These are phyloP conservation scores for Sugiyamaella valdiviana DNA, from an alignment of 805 yeast species.

Conservation along the genomic window DNA sequence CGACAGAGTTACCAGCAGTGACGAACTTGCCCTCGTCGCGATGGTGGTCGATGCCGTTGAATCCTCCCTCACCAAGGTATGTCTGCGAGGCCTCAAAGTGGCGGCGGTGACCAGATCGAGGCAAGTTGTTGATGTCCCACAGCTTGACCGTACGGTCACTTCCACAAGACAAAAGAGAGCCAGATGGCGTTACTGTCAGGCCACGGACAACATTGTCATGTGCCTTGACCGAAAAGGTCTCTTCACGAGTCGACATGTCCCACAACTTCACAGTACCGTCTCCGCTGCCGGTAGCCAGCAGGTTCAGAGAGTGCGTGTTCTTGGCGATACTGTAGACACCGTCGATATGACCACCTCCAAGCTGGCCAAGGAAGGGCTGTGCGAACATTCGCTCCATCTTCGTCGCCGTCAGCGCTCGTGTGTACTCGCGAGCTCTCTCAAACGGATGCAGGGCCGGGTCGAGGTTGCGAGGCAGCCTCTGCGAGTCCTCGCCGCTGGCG, in stretches of 20 bases:
- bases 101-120: conserved; percentile 17
- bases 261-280: conserved; percentile 94
- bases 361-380: conserved; percentile 90
- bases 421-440: conserved; percentile 94
- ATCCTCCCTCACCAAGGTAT: conserved; percentile 75
- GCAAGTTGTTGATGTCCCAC: conserved; percentile 59
- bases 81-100: conserved; percentile 64
- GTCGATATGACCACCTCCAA: conserved; percentile 92
- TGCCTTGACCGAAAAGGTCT: conserved; percentile 71
- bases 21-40: conserved; percentile 66
- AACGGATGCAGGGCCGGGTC: conserved; percentile 95
- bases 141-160: conserved; percentile 83
- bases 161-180: conserved; percentile 73
- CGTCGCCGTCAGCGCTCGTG: conserved; percentile 90
- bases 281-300: conserved; percentile 86
- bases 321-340: conserved; percentile 87
- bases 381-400: conserved; percentile 96
- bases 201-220: conserved; percentile 91
- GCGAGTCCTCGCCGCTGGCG: conserved; percentile 81
- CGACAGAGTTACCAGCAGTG: conserved; percentile 86
- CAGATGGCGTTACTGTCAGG: conserved; percentile 62
- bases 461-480: conserved; percentile 79
- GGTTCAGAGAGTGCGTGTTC: conserved; percentile 61
- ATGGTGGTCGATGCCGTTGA: conserved; percentile 83
- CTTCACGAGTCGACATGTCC: conserved; percentile 78